Evolutionary conservation across 1,284 basidiomycete species (phyloP).

Genomic region (Microbotryum lychnidis-dioicae): DNA sequence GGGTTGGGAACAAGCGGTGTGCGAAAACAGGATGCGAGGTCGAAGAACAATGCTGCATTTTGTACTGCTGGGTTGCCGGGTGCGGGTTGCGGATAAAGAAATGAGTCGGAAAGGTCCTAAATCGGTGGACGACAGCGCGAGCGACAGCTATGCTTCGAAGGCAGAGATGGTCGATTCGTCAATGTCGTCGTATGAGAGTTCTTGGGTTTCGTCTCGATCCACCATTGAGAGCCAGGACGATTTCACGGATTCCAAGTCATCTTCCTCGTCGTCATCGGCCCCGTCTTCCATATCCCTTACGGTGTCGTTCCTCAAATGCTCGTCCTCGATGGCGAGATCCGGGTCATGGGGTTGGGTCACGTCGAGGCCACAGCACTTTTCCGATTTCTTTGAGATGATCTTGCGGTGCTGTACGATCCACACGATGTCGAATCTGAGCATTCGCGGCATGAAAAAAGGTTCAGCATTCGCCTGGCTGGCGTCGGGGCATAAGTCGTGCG

Average conservation of each 20-base stretch:
- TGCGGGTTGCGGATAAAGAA: too few species aligned
- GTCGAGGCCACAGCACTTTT: conserved; percentile 32
- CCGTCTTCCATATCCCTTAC: neutral
- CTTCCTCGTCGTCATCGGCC: neutral
- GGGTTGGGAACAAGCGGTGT: too few species aligned
- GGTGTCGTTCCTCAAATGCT: neutral
- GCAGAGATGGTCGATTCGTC: too few species aligned
- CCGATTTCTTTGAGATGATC: conserved; percentile 31
- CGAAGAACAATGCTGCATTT: too few species aligned
- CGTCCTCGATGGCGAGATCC: conserved; percentile 12
- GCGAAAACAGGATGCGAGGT: too few species aligned
- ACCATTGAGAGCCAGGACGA: neutral
- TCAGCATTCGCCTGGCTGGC: neutral
- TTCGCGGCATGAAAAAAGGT: neutral
- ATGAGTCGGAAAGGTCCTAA: too few species aligned
- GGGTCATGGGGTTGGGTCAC: conserved; percentile 8
- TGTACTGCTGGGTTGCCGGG: too few species aligned
- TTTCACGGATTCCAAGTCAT: neutral
- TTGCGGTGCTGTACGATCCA: conserved; percentile 29
- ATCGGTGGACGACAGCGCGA: too few species aligned
- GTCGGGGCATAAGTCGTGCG: neutral
- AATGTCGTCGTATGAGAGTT: too few species aligned
- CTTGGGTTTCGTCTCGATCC: neutral
- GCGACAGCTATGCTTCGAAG: too few species aligned
- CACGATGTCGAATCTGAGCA: conserved; percentile 29